Evolutionary conservation across 2,329 filamentous ascomycete species (phyloP).

Genomic region (Ilyonectria sp.): DNA sequence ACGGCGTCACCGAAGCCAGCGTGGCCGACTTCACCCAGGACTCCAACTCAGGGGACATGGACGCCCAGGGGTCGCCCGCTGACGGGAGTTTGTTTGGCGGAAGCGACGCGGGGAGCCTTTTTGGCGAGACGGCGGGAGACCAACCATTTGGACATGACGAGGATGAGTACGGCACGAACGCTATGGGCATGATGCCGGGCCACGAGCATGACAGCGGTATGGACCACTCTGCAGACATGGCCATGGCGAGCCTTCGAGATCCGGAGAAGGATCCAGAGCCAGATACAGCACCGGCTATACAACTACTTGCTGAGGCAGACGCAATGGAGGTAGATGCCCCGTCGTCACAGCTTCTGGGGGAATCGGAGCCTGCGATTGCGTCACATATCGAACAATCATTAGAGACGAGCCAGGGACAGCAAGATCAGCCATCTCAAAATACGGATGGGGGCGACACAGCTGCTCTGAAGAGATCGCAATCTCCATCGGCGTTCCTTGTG

Average conservation of each 20-base stretch:
- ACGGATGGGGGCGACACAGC: conserved; percentile 14
- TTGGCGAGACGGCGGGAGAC: conserved; percentile 79
- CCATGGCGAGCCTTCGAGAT: conserved; percentile 54
- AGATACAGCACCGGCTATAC: conserved; percentile 47
- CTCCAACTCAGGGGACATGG: conserved; percentile 49
- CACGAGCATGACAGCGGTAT: conserved; percentile 58
- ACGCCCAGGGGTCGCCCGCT: conserved; percentile 76
- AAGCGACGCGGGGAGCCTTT: conserved; percentile 86
- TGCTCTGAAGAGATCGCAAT: conserved; percentile 41
- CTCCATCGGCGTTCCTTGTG: conserved; percentile 50
- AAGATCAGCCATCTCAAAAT: conserved; percentile 29
- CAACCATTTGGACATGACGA: conserved; percentile 84
- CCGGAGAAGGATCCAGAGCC: conserved; percentile 47
- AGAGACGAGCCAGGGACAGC: conserved; percentile 25
- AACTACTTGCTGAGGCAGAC: conserved; percentile 42
- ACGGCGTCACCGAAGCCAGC: conserved; percentile 42
- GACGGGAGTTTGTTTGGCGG: conserved; percentile 88
- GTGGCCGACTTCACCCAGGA: conserved; percentile 40
- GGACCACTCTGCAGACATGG: conserved; percentile 61
- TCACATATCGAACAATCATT: conserved; percentile 30
- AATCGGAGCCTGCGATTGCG: conserved; percentile 32
- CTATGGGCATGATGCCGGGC: conserved; percentile 71
- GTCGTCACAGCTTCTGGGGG: conserved; percentile 29
- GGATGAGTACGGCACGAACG: conserved; percentile 81
- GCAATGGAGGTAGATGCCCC: conserved; percentile 51